Evolutionary conservation across 768 basidiomycete species (phyloP), one percentile per base, ranked within the genome.

Genomic region (Lactifluus volemus): DNA sequence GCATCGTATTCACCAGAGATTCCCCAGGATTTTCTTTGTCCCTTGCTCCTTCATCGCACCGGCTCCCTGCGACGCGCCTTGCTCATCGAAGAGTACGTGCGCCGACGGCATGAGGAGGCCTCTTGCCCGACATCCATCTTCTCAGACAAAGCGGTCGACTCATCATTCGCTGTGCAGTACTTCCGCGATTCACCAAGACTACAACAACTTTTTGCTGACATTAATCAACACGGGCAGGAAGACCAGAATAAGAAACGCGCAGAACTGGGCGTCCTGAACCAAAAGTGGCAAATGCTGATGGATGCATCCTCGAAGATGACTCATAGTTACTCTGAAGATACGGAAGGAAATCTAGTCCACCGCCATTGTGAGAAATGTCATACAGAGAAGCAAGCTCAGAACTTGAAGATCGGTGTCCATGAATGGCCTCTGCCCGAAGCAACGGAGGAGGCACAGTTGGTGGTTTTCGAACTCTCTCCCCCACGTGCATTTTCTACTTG

Each of bases 1-100:
- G 48, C 44, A 0, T 68, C 75, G 2, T 82, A 79, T 59, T 76
- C 78, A 7, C 79, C 81, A 0, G 79, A 78, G 60, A 67, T 82
- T 0, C 72, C 77, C 1, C 38, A 59, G 2, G 52, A 55, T 4
- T 64, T 80, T 17, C 65, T 81, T 15, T 70, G 78, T 34, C 63
- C 72, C 0, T 71, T 83, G n/a, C 67, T 83, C 8, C 70, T 83
- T 5, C 71, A 67, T n/a, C 71, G 70, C 59, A 54, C 67, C 5
- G 21, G 32, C 21, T 30, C 42, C 25, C 17, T 51, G 17, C 6
- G 30, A 17, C 48, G 55, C 30, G 55, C 55, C 5, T 36, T 21
- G 12, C 34, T 2, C 5, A 51, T 58, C 34, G 49, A 62, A 58
- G 19, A 51, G 14, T 53, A 62, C 44, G 17, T 62, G 17, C 36